phyloP scores from a whole-genome alignment of 345 rosid species.

The Lepidium africanum region DNA sequence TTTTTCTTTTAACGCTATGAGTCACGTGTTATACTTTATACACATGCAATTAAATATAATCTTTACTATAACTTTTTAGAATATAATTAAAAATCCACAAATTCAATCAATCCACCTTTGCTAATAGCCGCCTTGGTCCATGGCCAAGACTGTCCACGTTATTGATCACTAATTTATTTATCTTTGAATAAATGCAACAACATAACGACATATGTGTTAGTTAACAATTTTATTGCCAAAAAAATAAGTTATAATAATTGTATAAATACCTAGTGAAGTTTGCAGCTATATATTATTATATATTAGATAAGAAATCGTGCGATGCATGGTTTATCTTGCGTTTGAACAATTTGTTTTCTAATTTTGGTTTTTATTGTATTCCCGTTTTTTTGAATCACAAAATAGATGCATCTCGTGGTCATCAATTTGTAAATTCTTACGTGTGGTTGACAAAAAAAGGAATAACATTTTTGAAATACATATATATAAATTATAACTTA shows the following conservation, averaged over 20 bases:
- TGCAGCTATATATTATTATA: background rate
- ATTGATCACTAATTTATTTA: background rate
- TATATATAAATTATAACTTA: no score
- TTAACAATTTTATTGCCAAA: background rate
- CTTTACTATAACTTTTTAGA: background rate
- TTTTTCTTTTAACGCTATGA: background rate
- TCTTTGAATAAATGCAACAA: background rate
- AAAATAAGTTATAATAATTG: background rate
- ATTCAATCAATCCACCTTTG: constrained; percentile 7
- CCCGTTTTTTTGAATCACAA: no score
- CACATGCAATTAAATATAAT: constrained; percentile 7
- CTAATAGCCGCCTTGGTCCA: constrained; percentile 14
- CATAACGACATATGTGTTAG: constrained; percentile 18
- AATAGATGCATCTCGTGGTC: no score
- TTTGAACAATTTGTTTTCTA: no score
- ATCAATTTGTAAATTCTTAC: no score
- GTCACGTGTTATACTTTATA: background rate
- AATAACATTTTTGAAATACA: no score
- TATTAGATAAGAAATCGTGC: no score
- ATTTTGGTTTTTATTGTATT: no score
- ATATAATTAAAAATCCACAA: background rate
- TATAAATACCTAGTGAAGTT: background rate
- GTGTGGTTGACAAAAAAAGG: no score
- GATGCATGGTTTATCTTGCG: no score
- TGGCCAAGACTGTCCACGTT: constrained; percentile 17